A percentile compares a stretch with the other conserved stretches of the same genome.
phyloP scores from a whole-genome alignment of 441 rosid genomes.

The Populus hybrid region DNA sequence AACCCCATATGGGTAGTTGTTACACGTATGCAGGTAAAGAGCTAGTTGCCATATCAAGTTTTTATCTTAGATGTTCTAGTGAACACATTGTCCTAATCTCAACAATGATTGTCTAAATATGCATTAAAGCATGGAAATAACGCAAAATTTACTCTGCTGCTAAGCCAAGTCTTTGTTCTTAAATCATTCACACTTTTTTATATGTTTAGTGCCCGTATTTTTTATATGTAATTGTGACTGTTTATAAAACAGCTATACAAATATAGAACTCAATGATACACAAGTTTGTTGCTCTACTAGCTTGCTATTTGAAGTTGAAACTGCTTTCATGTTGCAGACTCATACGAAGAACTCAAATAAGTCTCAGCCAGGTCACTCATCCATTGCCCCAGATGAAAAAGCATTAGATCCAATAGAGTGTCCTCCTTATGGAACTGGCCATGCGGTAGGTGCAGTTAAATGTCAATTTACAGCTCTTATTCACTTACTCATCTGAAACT shows the following conservation, averaged over 20 bases:
- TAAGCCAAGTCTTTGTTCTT: neutral
- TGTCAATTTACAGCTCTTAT: neutral
- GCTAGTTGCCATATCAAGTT: slow-evolving; percentile 9
- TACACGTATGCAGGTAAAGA: slow-evolving; percentile 91
- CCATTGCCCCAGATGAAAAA: slow-evolving; percentile 42
- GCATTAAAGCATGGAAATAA: slow-evolving; percentile 10
- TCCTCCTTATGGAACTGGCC: slow-evolving; percentile 62
- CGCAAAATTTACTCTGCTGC: neutral
- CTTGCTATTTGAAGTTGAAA: slow-evolving; percentile 9
- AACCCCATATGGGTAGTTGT: slow-evolving; percentile 97
- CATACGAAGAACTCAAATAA: slow-evolving; percentile 57
- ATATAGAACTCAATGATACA: neutral
- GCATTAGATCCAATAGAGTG: slow-evolving; percentile 44
- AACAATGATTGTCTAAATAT: neutral
- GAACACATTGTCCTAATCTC: neutral
- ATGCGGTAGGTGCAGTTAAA: slow-evolving; percentile 46
- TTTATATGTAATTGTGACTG: neutral
- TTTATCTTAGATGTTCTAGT: neutral
- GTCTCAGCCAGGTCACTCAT: slow-evolving; percentile 20
- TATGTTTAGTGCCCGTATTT: neutral
- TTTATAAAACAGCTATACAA: neutral
- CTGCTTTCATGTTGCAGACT: slow-evolving; percentile 51
- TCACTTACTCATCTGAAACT: neutral
- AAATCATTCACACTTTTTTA: neutral
- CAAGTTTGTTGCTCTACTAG: neutral